Evolutionary conservation across 176 grass and related monocot genomes (phyloP), one percentile per base, ranked within the genome.

Genomic region (Cymbopogon citratus): DNA sequence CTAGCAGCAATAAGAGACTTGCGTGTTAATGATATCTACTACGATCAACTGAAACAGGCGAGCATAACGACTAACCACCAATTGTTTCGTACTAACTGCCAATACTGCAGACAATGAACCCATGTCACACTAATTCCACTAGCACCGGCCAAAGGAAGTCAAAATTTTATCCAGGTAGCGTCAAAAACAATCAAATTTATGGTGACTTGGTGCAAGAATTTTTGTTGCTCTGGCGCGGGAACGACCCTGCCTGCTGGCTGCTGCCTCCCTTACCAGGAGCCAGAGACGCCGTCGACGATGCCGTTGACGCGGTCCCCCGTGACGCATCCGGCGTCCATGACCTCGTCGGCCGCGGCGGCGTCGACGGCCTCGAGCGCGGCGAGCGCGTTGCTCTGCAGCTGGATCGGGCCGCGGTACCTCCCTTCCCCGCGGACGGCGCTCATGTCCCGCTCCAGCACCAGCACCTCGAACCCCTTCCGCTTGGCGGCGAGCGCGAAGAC

Each of bases 331-430:
- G 83, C 83, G 56, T 88, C 87, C 90, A 97, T 88, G 41, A 97
- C 44, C 87, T 94, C 73, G 65, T 89, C 89, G 5, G 91, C 94
- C 1, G 85, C 85, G 10, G 45, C 64, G 56, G 68, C 78, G 80
- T 97, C 94, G 15, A 92, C 77, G 57, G 87, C 87, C 84, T 97
- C 91, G 63, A 97, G 88, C 69, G 71, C 89, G 18, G 94, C 94
- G 51, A 97, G 85, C 49, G 94, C 94, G 85, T 97, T 97, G 85
- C 94, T 97, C 86, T 97, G 91, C 73, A 97, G 84, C 89, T 97
- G 94, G 85, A 97, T 97, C 64, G 94, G 94, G 1, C 94, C 94
- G 36, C 94, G 84, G 87, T 92, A 94, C 85, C 71, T 88, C 23
- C 94, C 94, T 33, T 97, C 94, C 69, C 94, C 94, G 71, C 94